Evolutionary conservation across 352 stramenopile genomes (phyloP), one percentile per base, ranked within the genome.

Genomic region (Plasmopara muralis): DNA sequence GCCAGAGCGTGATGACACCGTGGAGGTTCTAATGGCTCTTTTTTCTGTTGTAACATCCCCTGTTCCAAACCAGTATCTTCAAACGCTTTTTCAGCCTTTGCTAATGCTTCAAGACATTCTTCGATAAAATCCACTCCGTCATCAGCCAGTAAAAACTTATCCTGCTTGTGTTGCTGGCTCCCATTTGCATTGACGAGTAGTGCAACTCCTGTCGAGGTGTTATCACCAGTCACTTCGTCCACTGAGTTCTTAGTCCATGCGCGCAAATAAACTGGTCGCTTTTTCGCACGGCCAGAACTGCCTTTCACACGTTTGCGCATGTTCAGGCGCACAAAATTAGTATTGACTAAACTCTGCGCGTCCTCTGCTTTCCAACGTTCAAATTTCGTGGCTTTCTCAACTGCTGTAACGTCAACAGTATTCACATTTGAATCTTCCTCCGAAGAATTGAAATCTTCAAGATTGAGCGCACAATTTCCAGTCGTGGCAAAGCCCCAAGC

Each of bases 271-370:
- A 64, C 68, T 0, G 82, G 82, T 10, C 57, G 74, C 47, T 88
- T 89, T 50, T 82, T 83, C 0, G 78, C 70, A 40, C 74, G 77
- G 12, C 78, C 79, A 18, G 73, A 74, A 48, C 79, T 85, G 8
- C 78, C 78, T 43, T 79, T 85, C 44, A 88, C 69, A 10, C 77
- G 64, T 56, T 87, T 87, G 14, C 79, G 74, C 82, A 90, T 89
- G 47, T 87, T 83, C 5, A 89, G 69, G 31, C 72, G 71, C 18
- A 93, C 77, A 56, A 88, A 93, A 53, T 93, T 93, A 60, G 84
- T 70, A 53, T 77, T 85, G 9, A 91, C 74, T 2, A 49, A 45
- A 48, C 70, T 70, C 29, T 66, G 70, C 9, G 53, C 57, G 14
- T 80, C 62, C 40, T 83, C 76, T 5, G 74, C 62, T 50, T 90